Percentiles rank a stretch among this genome's conserved stretches.
Evolutionary conservation across 495 filamentous ascomycete genomes (phyloP).

Genomic region (Neurospora sp.): DNA sequence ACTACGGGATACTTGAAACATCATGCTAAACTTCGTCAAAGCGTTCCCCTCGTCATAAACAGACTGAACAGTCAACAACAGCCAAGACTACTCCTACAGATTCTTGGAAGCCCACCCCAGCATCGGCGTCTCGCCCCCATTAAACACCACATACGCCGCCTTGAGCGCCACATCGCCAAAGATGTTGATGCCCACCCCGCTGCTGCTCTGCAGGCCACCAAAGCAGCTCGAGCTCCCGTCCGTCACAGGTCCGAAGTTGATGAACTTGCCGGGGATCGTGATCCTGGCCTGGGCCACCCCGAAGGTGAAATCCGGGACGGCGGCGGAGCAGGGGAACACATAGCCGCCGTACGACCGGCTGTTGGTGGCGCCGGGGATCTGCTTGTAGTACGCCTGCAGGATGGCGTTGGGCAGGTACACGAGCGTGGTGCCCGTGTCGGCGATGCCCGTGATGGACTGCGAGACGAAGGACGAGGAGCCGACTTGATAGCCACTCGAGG

Average conservation of each 20-base stretch:
- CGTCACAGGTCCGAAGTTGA: constrained; percentile 45
- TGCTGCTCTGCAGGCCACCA: constrained; percentile 56
- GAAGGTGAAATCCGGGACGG: constrained; percentile 55
- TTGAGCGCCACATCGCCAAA: constrained; percentile 77
- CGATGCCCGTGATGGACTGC: constrained; percentile 41
- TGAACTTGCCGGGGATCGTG: constrained; percentile 43
- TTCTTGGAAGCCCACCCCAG: constrained; percentile 51
- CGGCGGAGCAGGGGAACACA: constrained; percentile 56
- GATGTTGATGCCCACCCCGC: constrained; percentile 56
- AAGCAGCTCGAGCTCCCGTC: constrained; percentile 36
- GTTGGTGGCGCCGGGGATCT: constrained; percentile 45
- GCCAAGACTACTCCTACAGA: not conserved
- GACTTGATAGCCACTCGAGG: constrained; percentile 50
- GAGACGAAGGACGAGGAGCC: constrained; percentile 32
- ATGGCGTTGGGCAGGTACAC: constrained; percentile 48
- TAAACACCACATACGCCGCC: constrained; percentile 66
- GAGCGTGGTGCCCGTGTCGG: constrained; percentile 70
- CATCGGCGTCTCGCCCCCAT: constrained; percentile 31
- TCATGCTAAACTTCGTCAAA: not conserved
- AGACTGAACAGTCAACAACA: not conserved
- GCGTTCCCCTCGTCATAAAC: not conserved
- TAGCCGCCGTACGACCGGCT: constrained; percentile 50
- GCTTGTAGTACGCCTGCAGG: constrained; percentile 54
- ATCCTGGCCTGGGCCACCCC: constrained; percentile 41
- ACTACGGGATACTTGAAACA: not conserved